Evolutionary conservation across 225 moss, liverwort and hornwort species (phyloP).

Genomic region (Pseudisothecium myosuroides): DNA sequence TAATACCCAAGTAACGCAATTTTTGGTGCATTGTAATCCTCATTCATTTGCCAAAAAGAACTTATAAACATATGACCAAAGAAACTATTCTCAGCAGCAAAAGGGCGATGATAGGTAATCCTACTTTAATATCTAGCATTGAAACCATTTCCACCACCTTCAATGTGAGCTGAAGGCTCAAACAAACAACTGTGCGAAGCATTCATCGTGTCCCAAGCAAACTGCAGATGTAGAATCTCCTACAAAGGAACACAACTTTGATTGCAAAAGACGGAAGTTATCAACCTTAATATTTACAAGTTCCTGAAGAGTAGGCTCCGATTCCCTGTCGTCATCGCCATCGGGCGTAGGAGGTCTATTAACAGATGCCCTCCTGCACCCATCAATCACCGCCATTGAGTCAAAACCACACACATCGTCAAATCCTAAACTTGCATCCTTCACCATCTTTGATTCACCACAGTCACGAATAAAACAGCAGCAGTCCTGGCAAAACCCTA

Average conservation of each 20-base stretch:
- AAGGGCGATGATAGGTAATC: not conserved
- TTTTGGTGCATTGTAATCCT: not conserved
- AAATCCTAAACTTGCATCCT: not conserved
- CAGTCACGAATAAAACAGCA: not conserved
- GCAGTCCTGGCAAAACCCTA: not conserved
- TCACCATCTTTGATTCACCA: not conserved
- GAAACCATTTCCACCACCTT: not conserved
- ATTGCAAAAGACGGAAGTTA: not conserved
- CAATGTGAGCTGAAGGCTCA: not conserved
- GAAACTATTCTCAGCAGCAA: not conserved
- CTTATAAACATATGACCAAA: not conserved
- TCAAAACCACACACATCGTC: not conserved
- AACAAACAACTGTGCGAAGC: not conserved
- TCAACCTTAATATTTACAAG: conserved; percentile 78
- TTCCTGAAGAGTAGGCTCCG: conserved; percentile 80
- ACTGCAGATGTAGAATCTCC: not conserved
- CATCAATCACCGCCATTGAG: not conserved
- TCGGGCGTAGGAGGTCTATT: conserved; percentile 85
- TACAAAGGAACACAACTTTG: not conserved
- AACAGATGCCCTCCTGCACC: conserved; percentile 77
- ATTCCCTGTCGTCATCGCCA: conserved; percentile 70
- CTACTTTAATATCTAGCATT: not conserved
- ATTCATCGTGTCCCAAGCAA: not conserved
- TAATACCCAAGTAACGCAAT: not conserved
- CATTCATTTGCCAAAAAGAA: not conserved